Percentiles rank a stretch among this genome's conserved stretches.
Conservation (phyloP, 2,329 filamentous ascomycete species). For the Aspergillus sp. region DNA sequence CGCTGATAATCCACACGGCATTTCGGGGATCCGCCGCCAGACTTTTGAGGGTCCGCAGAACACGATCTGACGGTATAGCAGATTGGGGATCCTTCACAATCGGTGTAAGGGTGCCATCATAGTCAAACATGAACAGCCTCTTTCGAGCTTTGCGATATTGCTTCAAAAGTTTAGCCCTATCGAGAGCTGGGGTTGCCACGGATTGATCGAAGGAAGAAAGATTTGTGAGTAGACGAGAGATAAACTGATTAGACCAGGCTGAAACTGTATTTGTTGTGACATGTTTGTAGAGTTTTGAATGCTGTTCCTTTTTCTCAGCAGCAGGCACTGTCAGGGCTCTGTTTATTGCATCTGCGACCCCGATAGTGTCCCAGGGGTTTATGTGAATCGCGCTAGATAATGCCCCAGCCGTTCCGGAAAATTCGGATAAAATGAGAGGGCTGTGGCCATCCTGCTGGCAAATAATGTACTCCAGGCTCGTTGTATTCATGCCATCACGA, state of each 20-base stretch:
- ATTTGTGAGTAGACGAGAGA: slow-evolving; percentile 77
- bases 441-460: slow-evolving; percentile 86
- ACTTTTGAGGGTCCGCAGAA: slow-evolving; percentile 75
- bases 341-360: slow-evolving; percentile 81
- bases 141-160: slow-evolving; percentile 74
- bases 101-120: slow-evolving; percentile 92
- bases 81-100: slow-evolving; percentile 90
- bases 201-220: slow-evolving; percentile 74
- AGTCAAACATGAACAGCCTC: slow-evolving; percentile 97
- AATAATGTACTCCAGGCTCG: slow-evolving; percentile 89
- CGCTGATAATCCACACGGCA: slow-evolving; percentile 97
- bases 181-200: slow-evolving; percentile 77
- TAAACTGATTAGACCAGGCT: slow-evolving; percentile 77
- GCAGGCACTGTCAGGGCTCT: slow-evolving; percentile 74
- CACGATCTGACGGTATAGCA: slow-evolving; percentile 80
- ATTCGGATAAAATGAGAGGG: slow-evolving; percentile 91
- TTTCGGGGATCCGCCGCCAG: slow-evolving; percentile 80
- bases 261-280: slow-evolving; percentile 85
- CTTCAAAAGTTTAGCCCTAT: slow-evolving; percentile 68
- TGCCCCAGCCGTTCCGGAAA: slow-evolving; percentile 88
- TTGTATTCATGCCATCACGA: slow-evolving; percentile 97
- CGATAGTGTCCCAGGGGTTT: slow-evolving; percentile 89
- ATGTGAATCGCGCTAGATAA: slow-evolving; percentile 87
- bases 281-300: slow-evolving; percentile 74
- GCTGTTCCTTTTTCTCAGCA: slow-evolving; percentile 66